Base-by-base conservation (phyloP, 805 yeast genomes). In the Metschnikowia continentalis region DNA sequence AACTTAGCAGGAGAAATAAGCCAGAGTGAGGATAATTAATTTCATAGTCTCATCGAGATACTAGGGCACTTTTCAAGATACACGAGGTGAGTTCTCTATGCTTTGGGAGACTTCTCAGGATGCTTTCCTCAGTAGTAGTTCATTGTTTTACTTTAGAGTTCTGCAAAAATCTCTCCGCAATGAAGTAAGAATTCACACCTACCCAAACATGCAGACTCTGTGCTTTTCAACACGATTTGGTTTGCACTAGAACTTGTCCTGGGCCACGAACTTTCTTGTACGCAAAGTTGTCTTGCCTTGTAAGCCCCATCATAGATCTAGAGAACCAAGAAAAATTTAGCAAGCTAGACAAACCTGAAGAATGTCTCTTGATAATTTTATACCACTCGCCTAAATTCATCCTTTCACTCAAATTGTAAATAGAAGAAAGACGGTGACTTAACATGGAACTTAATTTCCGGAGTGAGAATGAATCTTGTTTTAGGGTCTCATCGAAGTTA, bases 201-300 rank as follows among this genome's bases (percentile, higher is more conserved):
- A 5, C 20, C 20, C 40, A 37, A 2, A 37, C 10, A 20, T 6
- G 15, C 17, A 11, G 14, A 20, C 14, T 6, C 7, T 37, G 15
- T 37, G 23, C 6, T 13, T 37, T 19, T 37, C 14, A 37, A 19
- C 32, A 39, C n/a, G 23, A 20, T 17, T 19, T 42, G 26, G 36
- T 42, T 42, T 42, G 45, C 38, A 42, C 46, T 32, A 42, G 14
- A 42, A 42, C 46, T 42, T 32, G 46, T 14, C 46, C 46, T 14
- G 46, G 46, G 13, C 46, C 46, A n/a, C 46, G 20, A n/a, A 42
- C 38, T 42, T n/a, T 42, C 8, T 30, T 20, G 32, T 20, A 42
- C 11, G n/a, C 19, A n/a, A 13, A 11, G 7, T 8, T 8, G 5
- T 20, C 19, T 32, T n/a, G 30, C 14, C n/a, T 22, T 14, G 19